Conservation (phyloP, 129 eudicot species). For the Escallonia rubra region DNA sequence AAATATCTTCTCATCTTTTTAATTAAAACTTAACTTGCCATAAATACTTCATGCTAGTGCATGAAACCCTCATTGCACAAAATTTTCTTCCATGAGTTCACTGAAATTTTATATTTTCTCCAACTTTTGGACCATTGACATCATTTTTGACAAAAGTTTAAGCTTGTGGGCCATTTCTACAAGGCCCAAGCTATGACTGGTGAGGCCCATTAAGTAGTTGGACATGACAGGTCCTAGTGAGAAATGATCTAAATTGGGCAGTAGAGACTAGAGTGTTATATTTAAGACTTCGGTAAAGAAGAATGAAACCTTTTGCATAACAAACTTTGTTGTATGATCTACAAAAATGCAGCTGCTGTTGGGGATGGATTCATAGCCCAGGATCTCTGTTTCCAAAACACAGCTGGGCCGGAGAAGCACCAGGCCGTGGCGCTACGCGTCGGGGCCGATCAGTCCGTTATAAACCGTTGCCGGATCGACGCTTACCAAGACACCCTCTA, state of each 20-base stretch:
- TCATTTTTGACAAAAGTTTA: background rate
- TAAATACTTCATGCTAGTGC: background rate
- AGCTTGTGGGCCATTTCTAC: no score
- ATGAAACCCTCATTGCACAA: no score
- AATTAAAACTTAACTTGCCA: no score
- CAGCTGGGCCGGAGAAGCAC: slow-evolving; percentile 51
- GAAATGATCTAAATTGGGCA: background rate
- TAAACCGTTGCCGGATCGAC: slow-evolving; percentile 35
- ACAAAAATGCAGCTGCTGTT: slow-evolving; percentile 31
- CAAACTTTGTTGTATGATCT: background rate
- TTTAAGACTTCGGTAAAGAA: background rate
- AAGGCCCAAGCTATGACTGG: no score
- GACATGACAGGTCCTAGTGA: no score
- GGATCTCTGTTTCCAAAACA: slow-evolving; percentile 46
- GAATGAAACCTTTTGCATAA: no score
- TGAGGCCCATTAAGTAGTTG: background rate
- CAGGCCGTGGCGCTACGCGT: slow-evolving; percentile 73
- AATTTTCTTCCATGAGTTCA: background rate
- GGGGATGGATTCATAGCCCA: slow-evolving; percentile 49
- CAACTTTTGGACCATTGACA: background rate
- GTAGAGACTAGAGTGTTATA: background rate
- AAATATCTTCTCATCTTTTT: background rate
- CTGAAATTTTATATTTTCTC: background rate
- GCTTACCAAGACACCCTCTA: slow-evolving; percentile 75
- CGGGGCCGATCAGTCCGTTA: slow-evolving; percentile 46